A percentile compares a stretch with the other conserved stretches of the same genome.
phyloP scores from a whole-genome alignment of 768 basidiomycete species.

The Leccinellum rugosiceps region DNA sequence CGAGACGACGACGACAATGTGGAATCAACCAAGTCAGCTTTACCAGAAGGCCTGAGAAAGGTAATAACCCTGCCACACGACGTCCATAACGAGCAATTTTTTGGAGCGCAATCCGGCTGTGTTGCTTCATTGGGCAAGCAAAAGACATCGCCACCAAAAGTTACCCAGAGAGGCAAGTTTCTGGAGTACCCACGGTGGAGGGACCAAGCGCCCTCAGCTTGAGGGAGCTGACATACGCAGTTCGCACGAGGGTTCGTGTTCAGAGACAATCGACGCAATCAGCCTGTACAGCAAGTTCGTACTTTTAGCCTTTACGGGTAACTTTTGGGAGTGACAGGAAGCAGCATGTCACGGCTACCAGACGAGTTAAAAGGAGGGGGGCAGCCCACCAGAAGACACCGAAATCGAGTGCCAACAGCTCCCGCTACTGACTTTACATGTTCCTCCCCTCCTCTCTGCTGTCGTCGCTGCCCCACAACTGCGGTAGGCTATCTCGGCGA shows the following conservation, averaged over 20 bases:
- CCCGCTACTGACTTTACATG: constrained; percentile 1
- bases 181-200: not conserved
- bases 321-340: constrained; percentile 17
- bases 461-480: not conserved
- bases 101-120: constrained; percentile 16
- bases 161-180: constrained; percentile 25
- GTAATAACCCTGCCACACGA: not conserved
- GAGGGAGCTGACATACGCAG: constrained; percentile 27
- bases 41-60: constrained; percentile 3
- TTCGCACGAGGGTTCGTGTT: constrained; percentile 28
- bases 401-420: constrained; percentile 6
- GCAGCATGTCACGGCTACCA: constrained; percentile 15
- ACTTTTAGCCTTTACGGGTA: constrained; percentile 27
- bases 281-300: constrained; percentile 15
- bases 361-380: constrained; percentile 26
- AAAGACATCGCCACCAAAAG: constrained; percentile 18
- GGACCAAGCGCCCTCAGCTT: constrained; percentile 3
- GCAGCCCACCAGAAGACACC: constrained; percentile 13
- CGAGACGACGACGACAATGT: not conserved
- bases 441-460: not conserved
- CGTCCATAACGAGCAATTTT: constrained; percentile 22
- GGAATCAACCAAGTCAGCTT: not conserved
- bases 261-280: constrained; percentile 25
- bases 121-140: constrained; percentile 20
- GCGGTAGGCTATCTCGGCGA: constrained; percentile 16